phyloP scores from a whole-genome alignment of 352 stramenopile genomes.

The Pythium pyrilobum region DNA sequence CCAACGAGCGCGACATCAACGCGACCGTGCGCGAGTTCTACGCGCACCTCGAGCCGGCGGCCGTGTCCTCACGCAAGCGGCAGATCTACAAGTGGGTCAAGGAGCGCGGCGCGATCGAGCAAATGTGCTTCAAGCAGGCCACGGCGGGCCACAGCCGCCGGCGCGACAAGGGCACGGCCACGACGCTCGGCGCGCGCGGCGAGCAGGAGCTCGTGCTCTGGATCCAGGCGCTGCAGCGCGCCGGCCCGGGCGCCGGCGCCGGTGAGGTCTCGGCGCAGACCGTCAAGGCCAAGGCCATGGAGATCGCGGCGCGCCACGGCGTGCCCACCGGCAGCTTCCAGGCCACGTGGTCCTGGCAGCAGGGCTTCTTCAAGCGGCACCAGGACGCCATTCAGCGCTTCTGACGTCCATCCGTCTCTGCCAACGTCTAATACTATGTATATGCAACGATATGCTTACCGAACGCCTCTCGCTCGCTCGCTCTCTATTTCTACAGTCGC shows the following conservation, averaged over 20 bases:
- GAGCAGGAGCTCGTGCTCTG: constrained; percentile 32
- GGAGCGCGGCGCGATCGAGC: constrained; percentile 24
- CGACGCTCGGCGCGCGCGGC: constrained; percentile 23
- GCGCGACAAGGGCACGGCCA: constrained; percentile 31
- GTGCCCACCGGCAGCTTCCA: constrained; percentile 32
- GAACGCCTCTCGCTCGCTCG: no score
- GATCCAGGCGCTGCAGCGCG: constrained; percentile 20
- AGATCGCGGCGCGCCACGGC: constrained; percentile 31
- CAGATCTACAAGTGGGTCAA: constrained; percentile 47
- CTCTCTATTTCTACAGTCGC: no score
- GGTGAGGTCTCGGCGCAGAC: constrained; percentile 18
- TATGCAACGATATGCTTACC: not conserved
- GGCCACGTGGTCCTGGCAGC: constrained; percentile 42
- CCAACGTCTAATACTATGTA: not conserved
- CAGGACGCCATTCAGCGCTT: constrained; percentile 20
- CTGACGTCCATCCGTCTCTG: not conserved
- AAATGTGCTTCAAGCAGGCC: constrained; percentile 35
- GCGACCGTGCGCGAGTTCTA: constrained; percentile 34
- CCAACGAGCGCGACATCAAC: constrained; percentile 30
- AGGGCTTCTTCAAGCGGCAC: constrained; percentile 35
- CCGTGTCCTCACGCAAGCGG: constrained; percentile 32
- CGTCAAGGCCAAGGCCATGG: constrained; percentile 28
- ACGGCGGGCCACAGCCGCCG: constrained; percentile 29
- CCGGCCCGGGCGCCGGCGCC: not conserved
- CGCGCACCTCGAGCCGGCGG: constrained; percentile 11